phyloP scores from a whole-genome alignment of 2,329 filamentous ascomycete genomes.

The Fusarium proliferatum region DNA sequence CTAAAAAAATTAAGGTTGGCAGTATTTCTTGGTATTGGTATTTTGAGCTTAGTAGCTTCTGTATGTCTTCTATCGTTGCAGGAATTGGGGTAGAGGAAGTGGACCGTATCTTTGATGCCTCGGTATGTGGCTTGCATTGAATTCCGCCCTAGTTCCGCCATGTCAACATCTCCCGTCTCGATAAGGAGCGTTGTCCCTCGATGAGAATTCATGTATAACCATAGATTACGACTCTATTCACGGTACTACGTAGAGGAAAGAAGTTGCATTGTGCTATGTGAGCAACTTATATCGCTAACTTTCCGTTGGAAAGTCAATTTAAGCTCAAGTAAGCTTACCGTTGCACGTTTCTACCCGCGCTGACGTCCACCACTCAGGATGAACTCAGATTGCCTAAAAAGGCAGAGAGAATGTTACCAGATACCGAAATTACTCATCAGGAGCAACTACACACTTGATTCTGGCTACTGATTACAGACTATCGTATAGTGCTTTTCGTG shows the following conservation, averaged over 20 bases:
- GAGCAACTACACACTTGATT: background rate
- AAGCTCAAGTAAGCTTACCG: conserved; percentile 10
- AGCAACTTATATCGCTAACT: background rate
- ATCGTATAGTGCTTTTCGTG: background rate
- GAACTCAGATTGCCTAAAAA: background rate
- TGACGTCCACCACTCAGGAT: conserved; percentile 8
- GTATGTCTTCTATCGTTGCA: background rate
- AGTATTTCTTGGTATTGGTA: background rate
- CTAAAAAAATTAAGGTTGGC: background rate
- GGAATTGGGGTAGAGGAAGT: background rate
- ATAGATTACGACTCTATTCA: background rate
- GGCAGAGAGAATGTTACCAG: background rate
- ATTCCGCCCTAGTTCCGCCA: background rate
- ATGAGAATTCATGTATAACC: background rate
- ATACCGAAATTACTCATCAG: background rate
- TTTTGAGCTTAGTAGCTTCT: background rate
- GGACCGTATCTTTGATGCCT: background rate
- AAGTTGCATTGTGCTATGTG: background rate
- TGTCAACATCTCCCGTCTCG: background rate
- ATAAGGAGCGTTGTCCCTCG: background rate
- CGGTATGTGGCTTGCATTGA: background rate
- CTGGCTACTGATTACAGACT: rapidly evolving
- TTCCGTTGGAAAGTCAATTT: background rate
- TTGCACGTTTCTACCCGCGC: conserved; percentile 1
- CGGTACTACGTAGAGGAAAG: rapidly evolving